Conservation (phyloP, 1,139 yeast genomes). For the Komagataea norvegica region DNA sequence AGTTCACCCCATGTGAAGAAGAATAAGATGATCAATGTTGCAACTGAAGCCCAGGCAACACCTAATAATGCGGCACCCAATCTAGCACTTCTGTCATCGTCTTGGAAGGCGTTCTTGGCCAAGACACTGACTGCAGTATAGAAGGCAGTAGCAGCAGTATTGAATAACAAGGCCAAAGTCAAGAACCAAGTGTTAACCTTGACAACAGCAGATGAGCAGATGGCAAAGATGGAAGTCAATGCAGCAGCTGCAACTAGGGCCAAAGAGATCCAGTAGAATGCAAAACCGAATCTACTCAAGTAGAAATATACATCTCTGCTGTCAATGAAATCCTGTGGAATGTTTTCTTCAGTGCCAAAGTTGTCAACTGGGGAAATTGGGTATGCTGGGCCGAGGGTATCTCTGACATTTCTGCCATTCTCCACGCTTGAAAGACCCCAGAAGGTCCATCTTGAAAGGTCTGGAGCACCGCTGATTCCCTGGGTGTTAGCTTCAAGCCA, state of each 20-base stretch:
- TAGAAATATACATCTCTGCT: constrained; percentile 60
- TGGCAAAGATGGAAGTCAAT: constrained; percentile 36
- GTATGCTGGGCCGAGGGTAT: constrained; percentile 47
- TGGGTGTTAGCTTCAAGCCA: constrained; percentile 71
- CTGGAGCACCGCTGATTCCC: constrained; percentile 49
- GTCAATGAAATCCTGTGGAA: constrained; percentile 52
- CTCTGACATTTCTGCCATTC: constrained; percentile 28
- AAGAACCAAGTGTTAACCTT: constrained; percentile 51
- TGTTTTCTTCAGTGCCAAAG: constrained; percentile 45
- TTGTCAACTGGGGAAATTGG: constrained; percentile 73
- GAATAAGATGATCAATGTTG: constrained; percentile 46
- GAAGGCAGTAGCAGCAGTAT: constrained; percentile 55
- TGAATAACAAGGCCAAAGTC: constrained; percentile 47
- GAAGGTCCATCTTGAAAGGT: constrained; percentile 66
- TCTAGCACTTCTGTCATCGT: constrained; percentile 38
- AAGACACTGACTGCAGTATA: constrained; percentile 65
- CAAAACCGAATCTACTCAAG: constrained; percentile 66
- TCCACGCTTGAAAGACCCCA: constrained; percentile 58
- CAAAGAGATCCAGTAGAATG: constrained; percentile 57
- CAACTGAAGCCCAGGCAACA: constrained; percentile 67
- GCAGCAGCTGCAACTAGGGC: constrained; percentile 49
- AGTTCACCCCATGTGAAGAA: constrained; percentile 52
- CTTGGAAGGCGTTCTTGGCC: constrained; percentile 59
- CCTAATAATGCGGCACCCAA: constrained; percentile 59
- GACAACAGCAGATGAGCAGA: constrained; percentile 43